Evolutionary conservation across 192 early-diverging fungal species (phyloP).

Genomic region (Umbelopsis vinacea): DNA sequence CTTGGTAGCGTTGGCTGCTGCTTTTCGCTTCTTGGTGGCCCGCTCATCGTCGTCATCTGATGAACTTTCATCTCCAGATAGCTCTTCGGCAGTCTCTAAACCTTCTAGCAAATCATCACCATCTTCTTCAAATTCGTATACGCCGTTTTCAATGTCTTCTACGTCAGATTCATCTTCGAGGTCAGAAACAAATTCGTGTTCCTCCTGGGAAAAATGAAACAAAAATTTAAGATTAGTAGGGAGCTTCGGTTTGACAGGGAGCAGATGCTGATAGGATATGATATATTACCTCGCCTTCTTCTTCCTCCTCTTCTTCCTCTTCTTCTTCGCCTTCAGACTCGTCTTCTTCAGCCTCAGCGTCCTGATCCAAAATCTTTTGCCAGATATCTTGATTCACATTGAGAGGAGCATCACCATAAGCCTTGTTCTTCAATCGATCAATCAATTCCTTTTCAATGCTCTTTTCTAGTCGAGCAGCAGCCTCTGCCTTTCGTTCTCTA

Average conservation of each 20-base stretch:
- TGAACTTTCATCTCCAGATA: slow-evolving; percentile 11
- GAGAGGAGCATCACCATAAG: slow-evolving; percentile 96
- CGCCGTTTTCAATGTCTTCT: slow-evolving; percentile 64
- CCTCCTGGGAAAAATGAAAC: slow-evolving; percentile 44
- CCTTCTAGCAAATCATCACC: slow-evolving; percentile 21
- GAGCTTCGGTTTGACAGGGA: too few relatives aligned
- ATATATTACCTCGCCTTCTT: slow-evolving; percentile 52
- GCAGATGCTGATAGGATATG: too few relatives aligned
- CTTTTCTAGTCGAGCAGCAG: slow-evolving; percentile 88
- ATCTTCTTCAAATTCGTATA: slow-evolving; percentile 15
- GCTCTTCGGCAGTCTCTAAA: not conserved
- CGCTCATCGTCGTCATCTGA: not conserved
- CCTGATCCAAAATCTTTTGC: slow-evolving; percentile 83
- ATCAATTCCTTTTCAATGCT: slow-evolving; percentile 96
- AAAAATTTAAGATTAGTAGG: too few relatives aligned
- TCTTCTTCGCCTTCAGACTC: slow-evolving; percentile 75
- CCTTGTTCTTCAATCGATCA: slow-evolving; percentile 88
- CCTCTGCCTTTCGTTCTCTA: slow-evolving; percentile 89
- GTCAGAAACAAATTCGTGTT: slow-evolving; percentile 64
- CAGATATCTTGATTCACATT: slow-evolving; percentile 92
- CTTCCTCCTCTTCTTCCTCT: slow-evolving; percentile 64
- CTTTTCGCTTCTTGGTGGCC: not conserved
- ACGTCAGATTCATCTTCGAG: slow-evolving; percentile 63
- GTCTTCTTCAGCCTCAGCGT: slow-evolving; percentile 70
- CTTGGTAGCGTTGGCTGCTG: slow-evolving; percentile 16